A percentile compares a stretch with the other conserved stretches of the same genome.
phyloP scores from a whole-genome alignment of 2,329 filamentous ascomycete species.

The Aspergillus pseudoviridinutans region DNA sequence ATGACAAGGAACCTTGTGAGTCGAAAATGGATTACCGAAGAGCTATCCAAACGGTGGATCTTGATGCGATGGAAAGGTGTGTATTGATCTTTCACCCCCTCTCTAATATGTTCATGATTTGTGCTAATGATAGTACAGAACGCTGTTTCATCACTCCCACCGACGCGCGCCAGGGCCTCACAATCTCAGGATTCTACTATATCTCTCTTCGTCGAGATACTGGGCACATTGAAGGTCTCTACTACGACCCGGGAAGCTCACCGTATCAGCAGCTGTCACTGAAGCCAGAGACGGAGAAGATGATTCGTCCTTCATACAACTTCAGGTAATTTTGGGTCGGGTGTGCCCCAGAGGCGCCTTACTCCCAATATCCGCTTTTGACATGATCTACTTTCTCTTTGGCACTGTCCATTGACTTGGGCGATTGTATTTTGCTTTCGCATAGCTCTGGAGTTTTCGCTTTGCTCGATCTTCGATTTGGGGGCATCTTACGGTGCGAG shows the following conservation, averaged over 20 bases:
- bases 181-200: constrained; percentile 50
- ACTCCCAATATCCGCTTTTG: background rate
- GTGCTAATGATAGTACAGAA: constrained; percentile 29
- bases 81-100: constrained; percentile 4
- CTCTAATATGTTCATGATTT: background rate
- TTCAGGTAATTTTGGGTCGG: constrained; percentile 29
- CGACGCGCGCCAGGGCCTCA: constrained; percentile 44
- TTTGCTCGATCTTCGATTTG: constrained; percentile 2
- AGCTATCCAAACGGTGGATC: constrained; percentile 43
- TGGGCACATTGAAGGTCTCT: constrained; percentile 46
- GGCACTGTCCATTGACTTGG: background rate
- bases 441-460: background rate
- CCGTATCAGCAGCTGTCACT: constrained; percentile 47
- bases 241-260: constrained; percentile 48
- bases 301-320: constrained; percentile 41
- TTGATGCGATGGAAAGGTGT: constrained; percentile 51
- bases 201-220: constrained; percentile 44
- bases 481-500: background rate
- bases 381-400: background rate
- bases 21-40: constrained; percentile 41
- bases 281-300: constrained; percentile 36
- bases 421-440: background rate
- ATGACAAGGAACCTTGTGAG: constrained; percentile 43
- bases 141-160: constrained; percentile 47
- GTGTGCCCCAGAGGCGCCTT: background rate